Conservation (phyloP, 2,329 filamentous ascomycete species). For the Karstenula rhodostoma region DNA sequence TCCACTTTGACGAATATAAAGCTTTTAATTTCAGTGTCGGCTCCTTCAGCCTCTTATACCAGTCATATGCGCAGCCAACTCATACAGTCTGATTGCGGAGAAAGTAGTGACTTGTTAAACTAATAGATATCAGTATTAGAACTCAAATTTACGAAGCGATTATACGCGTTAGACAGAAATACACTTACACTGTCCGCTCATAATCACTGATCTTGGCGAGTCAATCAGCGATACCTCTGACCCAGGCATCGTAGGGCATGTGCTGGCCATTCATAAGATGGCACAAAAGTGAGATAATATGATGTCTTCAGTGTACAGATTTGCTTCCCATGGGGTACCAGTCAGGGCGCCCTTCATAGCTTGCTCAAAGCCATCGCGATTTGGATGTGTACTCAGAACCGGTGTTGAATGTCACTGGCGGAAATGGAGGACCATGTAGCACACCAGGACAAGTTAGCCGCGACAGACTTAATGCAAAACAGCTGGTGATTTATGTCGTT, state of each 20-base stretch:
- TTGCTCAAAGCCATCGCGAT: constrained; percentile 21
- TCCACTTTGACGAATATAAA: constrained; percentile 42
- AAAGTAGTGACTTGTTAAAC: constrained; percentile 32
- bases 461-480: no score
- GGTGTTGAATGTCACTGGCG: background rate
- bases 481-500: no score
- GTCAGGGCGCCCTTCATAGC: constrained; percentile 21
- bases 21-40: constrained; percentile 36
- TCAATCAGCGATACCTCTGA: constrained; percentile 38
- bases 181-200: constrained; percentile 37
- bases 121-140: background rate
- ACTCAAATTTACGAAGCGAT: background rate
- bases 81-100: constrained; percentile 42
- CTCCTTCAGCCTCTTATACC: constrained; percentile 38
- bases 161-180: background rate
- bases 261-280: constrained; percentile 33
- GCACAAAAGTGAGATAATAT: constrained; percentile 17
- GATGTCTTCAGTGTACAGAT: constrained; percentile 15
- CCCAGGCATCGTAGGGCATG: constrained; percentile 24
- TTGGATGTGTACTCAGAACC: constrained; percentile 24
- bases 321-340: constrained; percentile 17
- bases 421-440: no score
- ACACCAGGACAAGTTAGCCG: no score
- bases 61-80: constrained; percentile 41
- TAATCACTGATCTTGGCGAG: constrained; percentile 37